Evolutionary conservation across 805 yeast genomes (phyloP).

Genomic region (Metschnikowia rubicola): DNA sequence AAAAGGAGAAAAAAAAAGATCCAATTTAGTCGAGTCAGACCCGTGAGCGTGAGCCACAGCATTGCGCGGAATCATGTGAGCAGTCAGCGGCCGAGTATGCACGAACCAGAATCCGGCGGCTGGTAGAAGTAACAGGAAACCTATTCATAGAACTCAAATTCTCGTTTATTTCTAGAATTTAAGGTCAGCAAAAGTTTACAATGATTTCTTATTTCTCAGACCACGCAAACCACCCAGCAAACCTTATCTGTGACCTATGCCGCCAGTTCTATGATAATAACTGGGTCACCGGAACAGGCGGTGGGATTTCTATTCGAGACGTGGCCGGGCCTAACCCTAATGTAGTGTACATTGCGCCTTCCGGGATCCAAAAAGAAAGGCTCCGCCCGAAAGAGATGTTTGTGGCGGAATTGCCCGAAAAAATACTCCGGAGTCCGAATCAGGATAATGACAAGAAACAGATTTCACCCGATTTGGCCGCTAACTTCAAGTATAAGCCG

Average conservation of each 20-base stretch:
- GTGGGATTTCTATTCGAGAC: conserved; percentile 79
- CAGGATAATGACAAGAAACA: conserved; percentile 15
- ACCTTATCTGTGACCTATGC: conserved; percentile 79
- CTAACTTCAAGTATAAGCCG: conserved; percentile 60
- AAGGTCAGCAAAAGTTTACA: too few species aligned
- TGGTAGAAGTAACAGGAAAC: too few species aligned
- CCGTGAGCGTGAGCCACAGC: conserved; percentile 1
- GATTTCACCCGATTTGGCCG: conserved; percentile 33
- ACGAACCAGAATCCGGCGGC: too few species aligned
- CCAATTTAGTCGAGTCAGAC: too few species aligned
- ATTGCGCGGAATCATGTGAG: conserved; percentile 6
- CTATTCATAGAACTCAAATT: too few species aligned
- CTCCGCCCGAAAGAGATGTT: conserved; percentile 80
- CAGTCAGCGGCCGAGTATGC: background rate
- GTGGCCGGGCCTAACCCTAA: conserved; percentile 41
- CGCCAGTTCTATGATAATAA: conserved; percentile 70
- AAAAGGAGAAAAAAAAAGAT: too few species aligned
- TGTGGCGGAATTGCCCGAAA: conserved; percentile 57
- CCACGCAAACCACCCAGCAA: conserved; percentile 72
- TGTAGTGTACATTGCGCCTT: conserved; percentile 76
- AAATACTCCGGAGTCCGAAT: conserved; percentile 58
- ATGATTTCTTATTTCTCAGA: conserved; percentile 11
- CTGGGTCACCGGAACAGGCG: conserved; percentile 97
- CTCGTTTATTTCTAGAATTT: too few species aligned
- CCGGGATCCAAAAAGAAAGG: conserved; percentile 94